A percentile compares a stretch with the other conserved stretches of the same genome.
phyloP scores from a whole-genome alignment of 164 flowering plant genomes.

The Hamamelis virginiana region DNA sequence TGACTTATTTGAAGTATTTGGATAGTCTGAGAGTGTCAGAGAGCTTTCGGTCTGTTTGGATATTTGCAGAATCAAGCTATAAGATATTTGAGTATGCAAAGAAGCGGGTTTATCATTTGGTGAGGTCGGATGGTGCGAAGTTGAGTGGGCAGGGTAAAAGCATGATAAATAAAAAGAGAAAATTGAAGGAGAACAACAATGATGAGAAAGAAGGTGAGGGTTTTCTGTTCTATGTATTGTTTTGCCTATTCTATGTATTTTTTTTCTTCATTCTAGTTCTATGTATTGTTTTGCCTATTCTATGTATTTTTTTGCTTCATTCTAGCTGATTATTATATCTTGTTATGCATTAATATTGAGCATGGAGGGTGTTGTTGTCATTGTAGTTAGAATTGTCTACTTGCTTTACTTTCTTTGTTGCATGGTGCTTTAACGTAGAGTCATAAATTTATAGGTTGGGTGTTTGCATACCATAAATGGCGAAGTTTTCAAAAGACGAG shows the following conservation, averaged over 20 bases:
- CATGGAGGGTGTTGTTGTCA: neutral
- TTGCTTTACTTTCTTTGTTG: neutral
- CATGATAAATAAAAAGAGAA: slow-evolving; percentile 56
- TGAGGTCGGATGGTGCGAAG: slow-evolving; percentile 49
- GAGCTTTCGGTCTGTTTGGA: slow-evolving; percentile 95
- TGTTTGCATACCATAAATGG: neutral
- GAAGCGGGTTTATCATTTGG: slow-evolving; percentile 80
- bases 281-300: neutral
- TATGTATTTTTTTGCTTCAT: neutral
- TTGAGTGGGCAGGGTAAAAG: slow-evolving; percentile 33
- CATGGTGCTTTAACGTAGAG: neutral
- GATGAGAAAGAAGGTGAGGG: slow-evolving; percentile 45
- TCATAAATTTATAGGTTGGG: neutral
- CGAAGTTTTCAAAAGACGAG: neutral
- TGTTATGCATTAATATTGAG: no score
- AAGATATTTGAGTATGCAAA: slow-evolving; percentile 96
- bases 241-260: no score
- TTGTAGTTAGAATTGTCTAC: neutral
- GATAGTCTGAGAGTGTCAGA: slow-evolving; percentile 94
- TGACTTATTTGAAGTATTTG: slow-evolving; percentile 90
- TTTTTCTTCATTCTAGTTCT: neutral
- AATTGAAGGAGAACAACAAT: slow-evolving; percentile 29
- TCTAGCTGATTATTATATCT: neutral
- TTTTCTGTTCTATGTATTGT: slow-evolving; percentile 2
- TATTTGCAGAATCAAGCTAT: slow-evolving; percentile 91